Base-by-base conservation (phyloP, 495 filamentous ascomycete species). In the Neurospora sp. region DNA sequence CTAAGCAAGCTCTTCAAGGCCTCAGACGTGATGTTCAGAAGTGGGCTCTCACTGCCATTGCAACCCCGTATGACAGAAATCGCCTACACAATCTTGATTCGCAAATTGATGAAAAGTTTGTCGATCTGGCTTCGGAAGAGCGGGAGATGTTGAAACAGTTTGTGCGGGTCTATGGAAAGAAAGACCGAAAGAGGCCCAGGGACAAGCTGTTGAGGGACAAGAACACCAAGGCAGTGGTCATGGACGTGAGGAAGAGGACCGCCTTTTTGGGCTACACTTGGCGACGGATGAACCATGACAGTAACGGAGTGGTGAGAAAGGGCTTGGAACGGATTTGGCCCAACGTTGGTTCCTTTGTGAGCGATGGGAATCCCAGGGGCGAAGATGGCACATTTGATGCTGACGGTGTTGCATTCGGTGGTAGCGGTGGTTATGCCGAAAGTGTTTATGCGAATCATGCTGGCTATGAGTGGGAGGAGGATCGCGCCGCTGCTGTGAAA, bases 241-340 rank as follows among this genome's bases (percentile, higher is more conserved):
- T 98, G 76, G 91, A 94, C 71, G 86, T 94, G 71, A 87, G 95
- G 73, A 94, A 94, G 79, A 87, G 83, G 81, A 91, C 87, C 11
- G 93, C 93, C 2, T 97, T 97, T 81, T 79, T 94, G 70, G 94
- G 95, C n/a, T 98, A 98, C 80, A 94, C 92, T 14, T 97, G 94
- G 80, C 88, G 89, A 5, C 75, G 84, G 18, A 79, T 82, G 74
- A 73, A 73, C 75, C 76, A 53, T n/a, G 22, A 65, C 42, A 20
- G 70, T 18, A 73, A 61, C 16, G 70, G 61, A 39, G 69, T 0
- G 59, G 41, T 39, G 72, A 48, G 22, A 65, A 42, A 22, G 70
- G 39, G 53, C 8, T 71, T 37, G 70, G 48, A 31, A 35, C 14
- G 53, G 22, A 65, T 65, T 65, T 65, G 53, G 53, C 53, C 53